Base-by-base conservation (phyloP, 1,284 basidiomycete genomes). In the Fomitopsis schrenkii region DNA sequence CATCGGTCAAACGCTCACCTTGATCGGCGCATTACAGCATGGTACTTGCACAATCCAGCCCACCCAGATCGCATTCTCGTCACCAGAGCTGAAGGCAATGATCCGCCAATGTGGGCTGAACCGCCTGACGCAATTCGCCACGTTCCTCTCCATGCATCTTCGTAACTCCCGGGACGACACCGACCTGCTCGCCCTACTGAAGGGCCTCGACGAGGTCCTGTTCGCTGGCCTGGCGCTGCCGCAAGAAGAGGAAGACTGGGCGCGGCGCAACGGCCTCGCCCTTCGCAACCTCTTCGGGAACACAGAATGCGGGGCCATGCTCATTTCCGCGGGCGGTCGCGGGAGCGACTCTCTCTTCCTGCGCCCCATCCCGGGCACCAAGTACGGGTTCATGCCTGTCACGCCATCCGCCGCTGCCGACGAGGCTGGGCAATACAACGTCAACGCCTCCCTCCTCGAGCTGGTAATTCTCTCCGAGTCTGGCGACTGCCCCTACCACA, bases 221-320 rank as follows among this genome's bases (percentile, higher is more conserved):
- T 72, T 71, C 64, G 67, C 68, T 14, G 72, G 72, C 6, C 61
- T 74, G 7, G 59, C 66, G 14, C 65, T 74, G 1, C 65, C 71
- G 1, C 54, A 57, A 5, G 72, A 72, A 26, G 70, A 74, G 33
- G 87, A 89, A 71, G 79, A 81, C 22, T 90, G 82, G 77, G 87
- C 84, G 33, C 78, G 79, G 64, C 74, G 76, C 57, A 82, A 83
- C 62, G 82, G 81, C 40, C 77, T 90, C 63, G 82, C 77, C 63
- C 70, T 90, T 55, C 80, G 76, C 83, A 90, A 89, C 69, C 77
- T 88, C 17, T 90, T 90, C 69, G 88, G 88, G n/a, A 88, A 82
- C 72, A 90, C 88, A 5, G 88, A 90, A 76, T 83, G 85, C 66
- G 87, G 88, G 46, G 85, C 83, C 1, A 86, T 87, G 79, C 76